Evolutionary conservation across 2,329 filamentous ascomycete genomes (phyloP).

Genomic region (Alternaria sp.): DNA sequence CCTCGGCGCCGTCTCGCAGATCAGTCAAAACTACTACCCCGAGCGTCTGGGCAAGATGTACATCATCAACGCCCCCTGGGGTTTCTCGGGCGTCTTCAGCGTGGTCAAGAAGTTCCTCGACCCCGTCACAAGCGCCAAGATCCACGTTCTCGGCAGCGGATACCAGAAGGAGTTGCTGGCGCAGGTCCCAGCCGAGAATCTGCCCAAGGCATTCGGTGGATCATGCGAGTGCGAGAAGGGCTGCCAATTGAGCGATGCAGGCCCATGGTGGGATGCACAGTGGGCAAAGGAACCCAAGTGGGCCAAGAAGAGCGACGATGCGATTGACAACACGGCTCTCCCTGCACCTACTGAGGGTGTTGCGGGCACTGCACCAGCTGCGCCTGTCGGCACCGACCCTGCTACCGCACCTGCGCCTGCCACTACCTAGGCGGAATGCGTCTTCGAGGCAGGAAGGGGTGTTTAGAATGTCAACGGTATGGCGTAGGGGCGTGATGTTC

Average conservation of each 20-base stretch:
- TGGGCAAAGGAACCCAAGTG: slow-evolving; percentile 66
- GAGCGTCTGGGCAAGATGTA: slow-evolving; percentile 96
- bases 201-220: slow-evolving; percentile 86
- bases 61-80: slow-evolving; percentile 97
- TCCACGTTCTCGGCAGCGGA: slow-evolving; percentile 80
- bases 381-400: slow-evolving; percentile 20
- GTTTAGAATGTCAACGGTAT: background rate
- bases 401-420: slow-evolving; percentile 17
- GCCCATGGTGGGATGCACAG: slow-evolving; percentile 81
- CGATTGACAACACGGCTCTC: slow-evolving; percentile 42
- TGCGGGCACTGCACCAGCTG: slow-evolving; percentile 24
- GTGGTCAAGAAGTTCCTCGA: slow-evolving; percentile 94
- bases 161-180: slow-evolving; percentile 85
- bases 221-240: slow-evolving; percentile 80
- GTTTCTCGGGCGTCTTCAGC: slow-evolving; percentile 84
- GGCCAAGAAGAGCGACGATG: slow-evolving; percentile 48
- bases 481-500: slow-evolving; percentile 8
- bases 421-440: slow-evolving; percentile 48
- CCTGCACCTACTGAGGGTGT: slow-evolving; percentile 34
- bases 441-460: background rate
- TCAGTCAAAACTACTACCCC: slow-evolving; percentile 99
- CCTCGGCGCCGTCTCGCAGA: slow-evolving; percentile 80
- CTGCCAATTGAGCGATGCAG: slow-evolving; percentile 85
- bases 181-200: slow-evolving; percentile 88
- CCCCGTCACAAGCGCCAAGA: slow-evolving; percentile 95